Percentiles rank a stretch among this genome's conserved stretches.
phyloP scores from a whole-genome alignment of 2,329 filamentous ascomycete genomes.

The Didymella sp. region DNA sequence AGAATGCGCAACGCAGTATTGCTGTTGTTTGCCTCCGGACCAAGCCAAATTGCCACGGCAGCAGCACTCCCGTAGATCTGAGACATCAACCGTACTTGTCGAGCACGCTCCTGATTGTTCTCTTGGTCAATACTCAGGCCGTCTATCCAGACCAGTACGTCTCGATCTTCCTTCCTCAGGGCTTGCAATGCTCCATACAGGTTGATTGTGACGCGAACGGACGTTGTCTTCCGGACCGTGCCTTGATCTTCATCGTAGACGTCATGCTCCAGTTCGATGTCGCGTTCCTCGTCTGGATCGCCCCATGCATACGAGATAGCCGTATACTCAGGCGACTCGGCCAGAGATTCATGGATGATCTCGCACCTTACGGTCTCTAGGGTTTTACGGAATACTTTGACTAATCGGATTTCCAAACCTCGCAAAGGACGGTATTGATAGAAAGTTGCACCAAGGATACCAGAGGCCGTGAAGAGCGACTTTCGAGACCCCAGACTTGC shows the following conservation, averaged over 20 bases:
- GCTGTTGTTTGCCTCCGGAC: neutral
- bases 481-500: too few relatives aligned
- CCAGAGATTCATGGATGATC: neutral
- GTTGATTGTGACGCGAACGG: neutral
- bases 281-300: constrained; percentile 29
- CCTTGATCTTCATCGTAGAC: neutral
- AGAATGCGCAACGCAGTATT: neutral
- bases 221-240: neutral
- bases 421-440: neutral
- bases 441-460: too few relatives aligned
- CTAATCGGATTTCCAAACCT: neutral
- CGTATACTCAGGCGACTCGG: constrained; percentile 21
- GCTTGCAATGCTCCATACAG: neutral
- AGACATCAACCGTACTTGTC: neutral
- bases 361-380: neutral
- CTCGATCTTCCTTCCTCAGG: neutral
- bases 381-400: neutral
- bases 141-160: neutral
- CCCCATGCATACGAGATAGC: constrained; percentile 50
- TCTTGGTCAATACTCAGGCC: constrained; percentile 1
- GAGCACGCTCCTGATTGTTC: neutral
- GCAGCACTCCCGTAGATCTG: neutral
- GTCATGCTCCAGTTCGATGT: constrained; percentile 6
- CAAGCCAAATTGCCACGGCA: constrained; percentile 3
- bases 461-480: too few relatives aligned